Base-by-base conservation (phyloP, 805 yeast genomes). In the Lipomyces kockii region DNA sequence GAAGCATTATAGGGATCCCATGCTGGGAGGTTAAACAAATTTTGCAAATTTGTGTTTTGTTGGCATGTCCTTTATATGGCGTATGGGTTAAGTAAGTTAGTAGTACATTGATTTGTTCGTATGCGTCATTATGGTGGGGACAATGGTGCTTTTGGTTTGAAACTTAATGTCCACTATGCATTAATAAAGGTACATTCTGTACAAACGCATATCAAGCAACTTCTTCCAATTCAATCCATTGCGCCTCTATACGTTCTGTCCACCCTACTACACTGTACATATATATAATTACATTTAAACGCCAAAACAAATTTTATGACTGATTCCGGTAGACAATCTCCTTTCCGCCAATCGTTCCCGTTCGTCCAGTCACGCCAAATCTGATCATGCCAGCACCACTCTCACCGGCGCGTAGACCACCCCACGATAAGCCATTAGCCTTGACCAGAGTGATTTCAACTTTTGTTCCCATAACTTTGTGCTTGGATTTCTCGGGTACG, bases 1-100 rank as follows among this genome's bases (percentile, higher is more conserved):
- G 83, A 86, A 87, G 37, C 97, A 95, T 76, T 91, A 79, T 82
- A 85, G 97, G 76, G 97, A 92, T 76, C 88, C 86, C 75, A 78
- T 90, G 72, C 81, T 91, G 70, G 66, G 66, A 37, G 65, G 71
- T 61, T 67, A 61, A 61, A 53, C 52, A 22, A 11, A 29, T 32
- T 34, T 20, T 11, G n/a, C 8, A 2, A 20, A 17, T 11, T 14
- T 17, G n/a, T 39, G n/a, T 37, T 37, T 37, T 37, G 43, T 37
- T 14, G 17, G 43, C 43, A 43, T 43, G 49, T 43, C 20, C 49
- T 43, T 43, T 4, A 43, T n/a, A n/a, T 43, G 20, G 20, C 12
- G 43, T 6, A 8, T 43, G 49, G 8, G 49, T 9, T 3, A 17
- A 17, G 22, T 43, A 7, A 8, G 3, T 17, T n/a, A 43, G 20